These are phyloP conservation scores for Macrophomina phaseolina DNA, from an alignment of 2,329 filamentous ascomycete species.

Conservation along the genomic window DNA sequence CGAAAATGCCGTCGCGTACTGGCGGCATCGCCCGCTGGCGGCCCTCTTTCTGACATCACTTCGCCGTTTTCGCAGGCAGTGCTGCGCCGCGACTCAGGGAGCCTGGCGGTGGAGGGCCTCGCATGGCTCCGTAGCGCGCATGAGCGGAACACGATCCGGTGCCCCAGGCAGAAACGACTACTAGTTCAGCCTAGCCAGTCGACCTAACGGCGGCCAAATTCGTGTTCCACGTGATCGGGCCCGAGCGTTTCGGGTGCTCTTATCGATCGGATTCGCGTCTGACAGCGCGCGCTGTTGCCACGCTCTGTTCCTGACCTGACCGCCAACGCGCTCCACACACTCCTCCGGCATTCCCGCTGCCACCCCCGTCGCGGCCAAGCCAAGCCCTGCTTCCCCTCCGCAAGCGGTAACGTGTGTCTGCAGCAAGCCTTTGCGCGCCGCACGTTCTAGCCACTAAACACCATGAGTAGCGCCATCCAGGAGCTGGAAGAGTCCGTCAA, in stretches of 20 bases:
- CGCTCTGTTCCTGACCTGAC: conserved; percentile 23
- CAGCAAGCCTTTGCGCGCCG: conserved; percentile 16
- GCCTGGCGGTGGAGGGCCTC: neutral
- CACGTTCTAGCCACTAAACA: conserved; percentile 26
- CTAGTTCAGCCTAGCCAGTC: too few species aligned
- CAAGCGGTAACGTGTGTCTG: conserved; percentile 28
- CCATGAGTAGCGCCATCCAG: conserved; percentile 27
- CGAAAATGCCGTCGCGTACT: conserved; percentile 1
- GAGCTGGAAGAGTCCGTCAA: conserved; percentile 22
- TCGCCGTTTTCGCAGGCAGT: conserved; percentile 9
- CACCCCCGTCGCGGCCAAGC: conserved; percentile 16
- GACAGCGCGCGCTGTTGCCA: neutral
- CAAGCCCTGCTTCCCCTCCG: neutral
- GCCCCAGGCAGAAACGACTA: neutral
- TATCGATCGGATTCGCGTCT: conserved; percentile 25
- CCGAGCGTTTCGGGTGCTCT: conserved; percentile 5
- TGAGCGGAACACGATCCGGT: neutral
- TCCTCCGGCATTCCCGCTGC: conserved; percentile 12
- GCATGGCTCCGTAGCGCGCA: neutral
- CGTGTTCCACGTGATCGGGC: neutral
- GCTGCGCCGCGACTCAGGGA: conserved; percentile 4
- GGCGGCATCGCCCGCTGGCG: neutral
- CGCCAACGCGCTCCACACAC: conserved; percentile 18
- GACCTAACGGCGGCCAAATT: neutral
- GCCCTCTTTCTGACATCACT: conserved; percentile 16